Evolutionary conservation across 306 rosid genomes (phyloP), one percentile per base, ranked within the genome.

Genomic region (Cucurbita pepo): DNA sequence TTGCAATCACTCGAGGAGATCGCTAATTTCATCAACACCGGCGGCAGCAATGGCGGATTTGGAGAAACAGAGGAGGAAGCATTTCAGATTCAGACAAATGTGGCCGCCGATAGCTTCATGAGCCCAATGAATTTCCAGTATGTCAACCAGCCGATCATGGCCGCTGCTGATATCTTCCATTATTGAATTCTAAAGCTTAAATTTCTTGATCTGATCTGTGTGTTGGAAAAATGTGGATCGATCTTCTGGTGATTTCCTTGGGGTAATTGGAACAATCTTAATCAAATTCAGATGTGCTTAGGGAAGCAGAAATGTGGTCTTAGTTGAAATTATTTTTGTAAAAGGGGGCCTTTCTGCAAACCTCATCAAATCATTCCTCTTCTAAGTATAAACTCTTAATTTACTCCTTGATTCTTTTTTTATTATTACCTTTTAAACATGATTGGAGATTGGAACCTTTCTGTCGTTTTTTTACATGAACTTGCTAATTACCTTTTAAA

Each of bases 101-200:
- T 75, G 3, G 83, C 71, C 6, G 53, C 71, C 37, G 53, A 82
- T 10, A 79, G 54, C 58, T 87, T 79, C 76, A 74, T 84, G 79
- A 82, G 83, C 66, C 83, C 85, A 36, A 69, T 79, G 83, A 86
- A 86, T 80, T 51, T 87, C 80, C 55, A 80, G 8, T 66, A 65
- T 57, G 71, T 76, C 10, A 88, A 86, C 72, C 98, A 87, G 62
- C 97, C 97, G 75, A 86, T 93, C 61, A 72, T 81, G 87, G 93
- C 90, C 45, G 63, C 88, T 37, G 82, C 88, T 10, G 84, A 88
- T 76, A 85, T 92, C 80, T 79, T 87, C 70, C 84, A 56, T 72
- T 85, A 86, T 76, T 85, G 79, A 70, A 16, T 52, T 15, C 4
- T 51, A 50, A 71, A 52, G 61, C 50, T 52, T 51, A 13, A 10